Evolutionary conservation across 306 rosid species (phyloP).

Genomic region (Rosa rugosa): DNA sequence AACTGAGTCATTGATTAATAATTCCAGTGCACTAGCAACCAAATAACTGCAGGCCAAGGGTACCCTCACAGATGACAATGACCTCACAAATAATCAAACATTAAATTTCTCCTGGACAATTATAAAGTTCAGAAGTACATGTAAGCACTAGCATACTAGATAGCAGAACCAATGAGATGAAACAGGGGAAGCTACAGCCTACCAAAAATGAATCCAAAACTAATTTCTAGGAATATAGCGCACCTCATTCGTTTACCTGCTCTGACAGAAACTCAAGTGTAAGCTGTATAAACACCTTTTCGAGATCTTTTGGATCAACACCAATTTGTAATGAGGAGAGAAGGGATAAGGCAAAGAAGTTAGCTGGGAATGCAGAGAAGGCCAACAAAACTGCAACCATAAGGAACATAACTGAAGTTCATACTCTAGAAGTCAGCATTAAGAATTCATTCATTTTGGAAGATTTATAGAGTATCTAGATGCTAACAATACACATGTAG

Average conservation of each 20-base stretch:
- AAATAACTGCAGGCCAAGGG: no score
- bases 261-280: conserved; percentile 81
- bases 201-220: no score
- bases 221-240: no score
- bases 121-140: no score
- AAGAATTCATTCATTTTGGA: background rate
- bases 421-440: background rate
- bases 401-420: background rate
- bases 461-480: background rate
- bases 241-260: conserved; percentile 48
- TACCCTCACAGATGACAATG: no score
- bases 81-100: no score
- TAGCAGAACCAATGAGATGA: no score
- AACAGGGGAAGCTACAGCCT: no score
- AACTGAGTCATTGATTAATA: no score
- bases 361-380: background rate
- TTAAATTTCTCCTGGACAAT: no score
- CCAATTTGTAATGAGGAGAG: conserved; percentile 53
- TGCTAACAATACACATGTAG: background rate
- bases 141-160: no score
- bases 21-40: no score
- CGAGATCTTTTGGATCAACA: conserved; percentile 55
- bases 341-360: background rate
- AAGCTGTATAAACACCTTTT: conserved; percentile 69
- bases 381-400: background rate